Base-by-base conservation (phyloP, 1,284 basidiomycete genomes). In the Moniliella sp. region DNA sequence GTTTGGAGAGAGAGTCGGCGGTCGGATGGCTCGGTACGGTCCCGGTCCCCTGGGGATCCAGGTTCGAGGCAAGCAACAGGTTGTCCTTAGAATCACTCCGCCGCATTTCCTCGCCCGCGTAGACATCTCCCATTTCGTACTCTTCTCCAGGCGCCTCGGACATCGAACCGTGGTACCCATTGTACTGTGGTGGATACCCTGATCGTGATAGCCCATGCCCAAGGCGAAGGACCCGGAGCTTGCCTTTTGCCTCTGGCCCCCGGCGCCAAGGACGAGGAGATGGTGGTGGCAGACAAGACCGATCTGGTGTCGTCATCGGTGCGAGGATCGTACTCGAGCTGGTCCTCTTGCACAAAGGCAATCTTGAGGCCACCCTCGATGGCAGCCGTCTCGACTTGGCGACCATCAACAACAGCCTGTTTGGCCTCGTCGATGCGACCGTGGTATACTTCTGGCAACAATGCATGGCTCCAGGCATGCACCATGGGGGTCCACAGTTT, bases 401-500 rank as follows among this genome's bases (percentile, higher is more conserved):
- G 32, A 3, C 49, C 49, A 13, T 51, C 47, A 12, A 52, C 35
- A 18, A 42, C 28, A 11, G 38, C 34, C 2, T 37, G 34, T 14
- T 43, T 42, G 15, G 38, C 36, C n/a, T 47, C 15, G 15, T 42
- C 43, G 12, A 46, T 12, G 12, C 35, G 38, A 5, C 56, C 56
- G 18, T 39, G 39, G 41, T 57, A 58, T 9, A 58, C 40, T 13
- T 53, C 35, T 3, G 44, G 43, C 5, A 53, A 32, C 3, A 50
- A 32, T 15, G 50, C 43, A 34, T 50, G 46, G 35, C 51, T 42
- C 27, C 45, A 42, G 30, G 50, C 46, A 34, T 51, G 43, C 15
- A 59, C 52, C 42, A 59, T 50, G 18, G 56, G 56, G 0, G 42
- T 48, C 17, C 44, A 51, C 11, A 59, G 44, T 28, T 45, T 45